Evolutionary conservation across 352 stramenopile genomes (phyloP), one percentile per base, ranked within the genome.

Genomic region (Globisporangium irregulare): DNA sequence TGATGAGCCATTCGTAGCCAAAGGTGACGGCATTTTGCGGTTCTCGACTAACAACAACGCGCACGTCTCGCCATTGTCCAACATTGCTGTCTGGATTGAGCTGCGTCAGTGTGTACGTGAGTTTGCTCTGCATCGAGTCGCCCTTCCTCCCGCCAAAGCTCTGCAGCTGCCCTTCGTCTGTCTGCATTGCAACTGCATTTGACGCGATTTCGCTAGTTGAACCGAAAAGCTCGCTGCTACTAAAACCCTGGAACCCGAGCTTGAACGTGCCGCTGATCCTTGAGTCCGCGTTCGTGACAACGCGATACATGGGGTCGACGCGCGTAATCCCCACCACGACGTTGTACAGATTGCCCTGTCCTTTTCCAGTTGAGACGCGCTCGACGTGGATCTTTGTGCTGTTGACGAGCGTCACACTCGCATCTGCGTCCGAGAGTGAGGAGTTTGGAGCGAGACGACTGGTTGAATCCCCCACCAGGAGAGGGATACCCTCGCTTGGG

Each of bases 111-210:
- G 65, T 70, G 2, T 14, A 4, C 3, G 14, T 20, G 24, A 84
- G 67, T 34, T 55, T 66, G 18, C 48, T 71, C 57, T 86, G 59
- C 43, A 86, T 48, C 0, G 78, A 86, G 46, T 70, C 70, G 2
- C 70, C 74, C 5, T 27, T 3, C 6, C 78, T 69, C 4, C 73
- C 72, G 15, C 78, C 78, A 12, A 73, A 51, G 25, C 71, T 72
- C 43, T 67, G 50, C 2, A 72, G 10, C 2, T 70, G 15, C 0
- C 65, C 70, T 69, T 86, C 78, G 51, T 84, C 76, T 3, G 9
- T 14, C 24, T 3, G 51, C 68, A 71, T 75, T 10, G 76, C 76
- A 0, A 86, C 74, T 18, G 78, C 76, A 50, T 81, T 71, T 22
- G 70, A 69, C 22, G 71, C 57, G 27, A 86, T 81, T 12, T 56